These are phyloP conservation scores for Akanthomyces dipterigenus DNA, from an alignment of 2,329 filamentous ascomycete genomes.

Conservation along the genomic window DNA sequence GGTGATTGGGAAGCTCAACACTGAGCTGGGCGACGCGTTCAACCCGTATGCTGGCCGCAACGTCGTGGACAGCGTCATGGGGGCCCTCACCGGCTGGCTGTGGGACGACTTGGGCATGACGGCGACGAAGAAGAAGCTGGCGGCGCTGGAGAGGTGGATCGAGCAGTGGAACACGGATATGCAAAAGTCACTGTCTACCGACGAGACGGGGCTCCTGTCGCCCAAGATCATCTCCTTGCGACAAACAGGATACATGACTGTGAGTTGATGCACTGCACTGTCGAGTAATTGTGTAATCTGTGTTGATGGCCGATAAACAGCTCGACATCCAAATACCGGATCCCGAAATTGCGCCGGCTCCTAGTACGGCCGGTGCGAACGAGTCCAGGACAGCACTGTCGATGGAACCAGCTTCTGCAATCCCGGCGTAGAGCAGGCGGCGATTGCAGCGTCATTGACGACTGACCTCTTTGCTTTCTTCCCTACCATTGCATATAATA, in stretches of 20 bases:
- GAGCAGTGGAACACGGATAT: slow-evolving; percentile 78
- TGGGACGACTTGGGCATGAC: slow-evolving; percentile 88
- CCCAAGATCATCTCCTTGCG: slow-evolving; percentile 74
- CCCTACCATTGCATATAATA: background rate
- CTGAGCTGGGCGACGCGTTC: slow-evolving; percentile 68
- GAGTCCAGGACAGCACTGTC: slow-evolving; percentile 29
- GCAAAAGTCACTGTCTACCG: slow-evolving; percentile 47
- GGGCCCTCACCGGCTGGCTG: slow-evolving; percentile 81
- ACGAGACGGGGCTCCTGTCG: slow-evolving; percentile 39
- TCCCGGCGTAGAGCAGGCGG: slow-evolving; percentile 15
- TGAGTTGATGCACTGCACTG: slow-evolving; percentile 32
- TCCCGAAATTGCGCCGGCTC: slow-evolving; percentile 58
- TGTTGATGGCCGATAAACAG: slow-evolving; percentile 29
- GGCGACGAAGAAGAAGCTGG: slow-evolving; percentile 64
- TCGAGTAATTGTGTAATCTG: background rate
- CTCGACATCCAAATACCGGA: slow-evolving; percentile 78
- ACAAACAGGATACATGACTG: slow-evolving; percentile 80
- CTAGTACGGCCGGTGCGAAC: slow-evolving; percentile 35
- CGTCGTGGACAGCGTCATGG: slow-evolving; percentile 70
- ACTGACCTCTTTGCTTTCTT: background rate
- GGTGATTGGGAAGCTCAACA: slow-evolving; percentile 76
- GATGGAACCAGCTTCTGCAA: slow-evolving; percentile 24
- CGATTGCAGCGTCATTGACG: background rate
- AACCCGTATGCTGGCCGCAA: slow-evolving; percentile 72
- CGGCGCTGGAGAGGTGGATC: slow-evolving; percentile 70